Percentiles rank a stretch among this genome's conserved stretches.
Conservation (phyloP, 176 grass and related monocot species). For the Eragrostis curvula region DNA sequence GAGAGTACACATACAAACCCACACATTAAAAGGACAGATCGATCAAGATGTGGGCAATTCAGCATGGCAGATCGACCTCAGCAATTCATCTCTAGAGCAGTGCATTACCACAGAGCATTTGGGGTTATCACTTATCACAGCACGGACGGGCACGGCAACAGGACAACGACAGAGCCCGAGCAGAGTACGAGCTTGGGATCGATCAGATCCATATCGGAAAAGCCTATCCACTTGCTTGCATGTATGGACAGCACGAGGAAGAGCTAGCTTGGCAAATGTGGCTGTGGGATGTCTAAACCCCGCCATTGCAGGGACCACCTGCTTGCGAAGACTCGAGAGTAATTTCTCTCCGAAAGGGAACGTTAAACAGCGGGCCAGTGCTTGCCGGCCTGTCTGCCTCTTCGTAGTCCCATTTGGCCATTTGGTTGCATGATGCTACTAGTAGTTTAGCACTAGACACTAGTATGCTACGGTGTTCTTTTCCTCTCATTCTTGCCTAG, state of each 20-base stretch:
- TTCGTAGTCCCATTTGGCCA: background rate
- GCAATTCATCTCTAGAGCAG: background rate
- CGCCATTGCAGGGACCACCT: background rate
- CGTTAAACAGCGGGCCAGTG: background rate
- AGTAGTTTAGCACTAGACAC: too few species aligned
- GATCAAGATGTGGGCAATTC: background rate
- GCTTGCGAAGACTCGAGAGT: background rate
- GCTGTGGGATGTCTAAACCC: background rate
- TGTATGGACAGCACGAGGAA: constrained; percentile 26
- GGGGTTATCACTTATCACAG: background rate
- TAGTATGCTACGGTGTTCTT: background rate
- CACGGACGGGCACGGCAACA: constrained; percentile 20
- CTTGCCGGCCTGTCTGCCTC: background rate
- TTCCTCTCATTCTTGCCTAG: background rate
- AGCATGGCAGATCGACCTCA: background rate
- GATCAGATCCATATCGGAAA: background rate
- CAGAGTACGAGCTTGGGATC: background rate
- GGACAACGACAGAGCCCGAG: constrained; percentile 7
- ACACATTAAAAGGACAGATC: too few species aligned
- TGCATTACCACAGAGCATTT: background rate
- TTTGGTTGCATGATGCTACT: background rate
- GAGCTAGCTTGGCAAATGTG: background rate
- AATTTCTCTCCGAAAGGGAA: background rate
- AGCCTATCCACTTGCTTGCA: constrained; percentile 42
- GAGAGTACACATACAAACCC: background rate